phyloP scores from a whole-genome alignment of 495 filamentous ascomycete species.

The Podospora fimiseda region DNA sequence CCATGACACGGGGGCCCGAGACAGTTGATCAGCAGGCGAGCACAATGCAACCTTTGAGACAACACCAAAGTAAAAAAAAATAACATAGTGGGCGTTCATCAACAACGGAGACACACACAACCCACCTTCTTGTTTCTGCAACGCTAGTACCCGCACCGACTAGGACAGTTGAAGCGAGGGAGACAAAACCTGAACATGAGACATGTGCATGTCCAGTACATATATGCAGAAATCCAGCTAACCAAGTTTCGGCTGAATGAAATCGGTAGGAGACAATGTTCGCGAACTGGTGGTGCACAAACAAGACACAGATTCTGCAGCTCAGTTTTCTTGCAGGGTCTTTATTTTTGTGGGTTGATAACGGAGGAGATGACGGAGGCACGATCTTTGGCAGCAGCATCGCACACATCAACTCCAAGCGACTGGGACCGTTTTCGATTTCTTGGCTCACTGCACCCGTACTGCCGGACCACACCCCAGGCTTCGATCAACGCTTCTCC shows the following conservation, averaged over 20 bases:
- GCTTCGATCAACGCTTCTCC: constrained; percentile 1
- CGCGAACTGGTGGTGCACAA: neutral
- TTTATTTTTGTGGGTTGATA: neutral
- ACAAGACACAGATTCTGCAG: neutral
- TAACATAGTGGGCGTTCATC: neutral
- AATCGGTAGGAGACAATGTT: neutral
- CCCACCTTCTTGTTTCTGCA: neutral
- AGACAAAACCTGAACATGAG: neutral
- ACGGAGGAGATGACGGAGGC: neutral
- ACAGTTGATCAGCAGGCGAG: neutral
- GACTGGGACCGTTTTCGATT: neutral
- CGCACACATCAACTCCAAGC: neutral
- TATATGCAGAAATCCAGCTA: neutral
- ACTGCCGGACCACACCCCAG: neutral
- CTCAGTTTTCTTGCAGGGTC: neutral
- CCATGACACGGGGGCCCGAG: constrained; percentile 1
- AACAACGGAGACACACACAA: neutral
- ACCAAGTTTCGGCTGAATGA: neutral
- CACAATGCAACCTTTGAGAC: neutral
- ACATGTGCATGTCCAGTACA: neutral
- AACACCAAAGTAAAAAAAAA: neutral
- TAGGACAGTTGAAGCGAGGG: neutral
- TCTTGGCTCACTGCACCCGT: neutral
- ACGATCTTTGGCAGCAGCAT: constrained; percentile 5
- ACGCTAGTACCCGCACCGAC: neutral